phyloP scores from a whole-genome alignment of 306 rosid genomes.

The Alnus rubra region DNA sequence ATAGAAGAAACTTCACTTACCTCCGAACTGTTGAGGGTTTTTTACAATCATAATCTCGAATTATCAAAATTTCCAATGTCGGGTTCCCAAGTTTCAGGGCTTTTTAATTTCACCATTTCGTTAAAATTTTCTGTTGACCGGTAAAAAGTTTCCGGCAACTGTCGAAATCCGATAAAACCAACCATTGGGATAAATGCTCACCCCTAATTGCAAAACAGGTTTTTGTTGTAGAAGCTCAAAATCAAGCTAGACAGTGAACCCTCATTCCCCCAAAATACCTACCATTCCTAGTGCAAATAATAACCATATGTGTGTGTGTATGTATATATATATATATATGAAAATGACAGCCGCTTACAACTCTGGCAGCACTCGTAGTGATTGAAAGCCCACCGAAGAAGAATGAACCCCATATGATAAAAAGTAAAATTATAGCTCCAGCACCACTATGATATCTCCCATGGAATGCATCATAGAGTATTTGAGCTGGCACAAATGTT shows the following conservation, averaged over 20 bases:
- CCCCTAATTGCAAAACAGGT: neutral
- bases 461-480: constrained; percentile 81
- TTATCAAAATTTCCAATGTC: too few species aligned
- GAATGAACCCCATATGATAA: constrained; percentile 82
- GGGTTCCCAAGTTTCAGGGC: too few species aligned
- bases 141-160: too few species aligned
- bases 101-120: too few species aligned
- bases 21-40: too few species aligned
- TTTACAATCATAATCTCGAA: too few species aligned
- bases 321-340: too few species aligned
- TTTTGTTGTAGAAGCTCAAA: neutral
- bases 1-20: too few species aligned
- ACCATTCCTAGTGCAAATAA: neutral
- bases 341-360: constrained; percentile 41
- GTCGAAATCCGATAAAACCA: too few species aligned
- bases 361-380: constrained; percentile 90
- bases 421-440: constrained; percentile 69
- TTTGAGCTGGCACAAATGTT: constrained; percentile 81
- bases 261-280: neutral
- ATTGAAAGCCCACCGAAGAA: constrained; percentile 89
- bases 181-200: neutral
- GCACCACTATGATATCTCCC: constrained; percentile 70
- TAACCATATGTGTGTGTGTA: neutral
- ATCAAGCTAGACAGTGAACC: neutral
- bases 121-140: too few species aligned